A percentile compares a stretch with the other conserved stretches of the same genome.
Evolutionary conservation across 768 basidiomycete genomes (phyloP).

Genomic region (Lactifluus hygrophoroides): DNA sequence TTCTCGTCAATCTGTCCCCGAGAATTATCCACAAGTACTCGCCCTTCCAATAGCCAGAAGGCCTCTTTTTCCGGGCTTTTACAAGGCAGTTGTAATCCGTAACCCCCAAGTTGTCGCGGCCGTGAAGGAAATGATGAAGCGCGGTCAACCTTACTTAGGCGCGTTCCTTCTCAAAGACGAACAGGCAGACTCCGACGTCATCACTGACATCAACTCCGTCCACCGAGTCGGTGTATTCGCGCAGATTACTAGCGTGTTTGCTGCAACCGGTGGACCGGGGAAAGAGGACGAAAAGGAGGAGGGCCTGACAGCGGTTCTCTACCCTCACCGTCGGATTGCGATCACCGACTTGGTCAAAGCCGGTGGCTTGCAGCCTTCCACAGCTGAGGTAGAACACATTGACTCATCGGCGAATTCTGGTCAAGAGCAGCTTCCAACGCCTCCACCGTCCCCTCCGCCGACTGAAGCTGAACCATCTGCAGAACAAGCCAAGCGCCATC

Average conservation of each 20-base stretch:
- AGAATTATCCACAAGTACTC: conserved; percentile 86
- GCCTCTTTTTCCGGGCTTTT: conserved; percentile 95
- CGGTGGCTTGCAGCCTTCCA: conserved; percentile 32
- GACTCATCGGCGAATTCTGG: conserved; percentile 29
- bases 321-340: conserved; percentile 84
- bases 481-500: conserved; percentile 16
- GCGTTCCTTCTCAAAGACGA: conserved; percentile 96
- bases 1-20: conserved; percentile 82
- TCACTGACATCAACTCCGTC: conserved; percentile 79
- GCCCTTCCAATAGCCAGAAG: conserved; percentile 92
- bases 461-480: conserved; percentile 1
- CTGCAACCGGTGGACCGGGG: conserved; percentile 42
- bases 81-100: conserved; percentile 92
- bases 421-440: conserved; percentile 36
- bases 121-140: conserved; percentile 94
- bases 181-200: conserved; percentile 85
- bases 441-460: conserved; percentile 33
- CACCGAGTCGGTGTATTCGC: conserved; percentile 94
- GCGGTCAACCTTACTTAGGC: conserved; percentile 94
- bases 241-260: conserved; percentile 91
- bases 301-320: conserved; percentile 89
- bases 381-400: conserved; percentile 30
- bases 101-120: conserved; percentile 88
- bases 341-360: conserved; percentile 82
- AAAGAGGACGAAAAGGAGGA: conserved; percentile 76